Base-by-base conservation (phyloP, 1,284 basidiomycete genomes). In the Ganoderma leucocontextum region DNA sequence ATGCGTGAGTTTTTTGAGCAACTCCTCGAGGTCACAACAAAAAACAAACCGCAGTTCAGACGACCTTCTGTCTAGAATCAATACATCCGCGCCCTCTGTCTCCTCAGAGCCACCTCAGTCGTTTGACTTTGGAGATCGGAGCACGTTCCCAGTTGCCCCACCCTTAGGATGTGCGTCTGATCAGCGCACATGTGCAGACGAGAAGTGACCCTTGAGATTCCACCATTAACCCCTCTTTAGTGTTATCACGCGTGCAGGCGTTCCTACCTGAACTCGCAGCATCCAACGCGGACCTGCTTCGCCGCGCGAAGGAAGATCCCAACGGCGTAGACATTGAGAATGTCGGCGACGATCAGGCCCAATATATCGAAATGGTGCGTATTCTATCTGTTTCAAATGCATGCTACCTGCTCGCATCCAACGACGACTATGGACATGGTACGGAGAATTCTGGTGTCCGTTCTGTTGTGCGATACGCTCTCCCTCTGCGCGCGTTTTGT, bases 341-440 rank as follows among this genome's bases (percentile, higher is more conserved):
- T 64, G 72, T 91, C 25, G 76, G 78, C 9, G 81, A 80, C 25
- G 81, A 81, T 35, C 81, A 82, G 65, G 80, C 82, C 15, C 82
- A 78, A 66, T 87, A 89, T 74, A 89, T 92, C 69, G 85, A 91
- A 75, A 91, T 92, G 90, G 90, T 89, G 63, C 6, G 7, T 17
- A 6, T 53, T 33, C n/a, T 9, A 25, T 2, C 47, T 12, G 2
- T 42, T 19, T 10, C 12, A 41, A 41, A 41, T 15, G 39, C 1
- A n/a, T 7, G 47, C n/a, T 2, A 49, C 10, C 47, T 49, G n/a
- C 10, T 22, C 47, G 22, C 19, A n/a, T 47, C 22, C 22, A 49
- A 49, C 7, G 22, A 25, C 47, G 4, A 25, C n/a, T 47, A 15
- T 15, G 44, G 44, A 47, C 19, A 22, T 47, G n/a, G n/a, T 8